These are phyloP conservation scores for Podospora comata DNA, from an alignment of 495 filamentous ascomycete species.

Conservation along the genomic window DNA sequence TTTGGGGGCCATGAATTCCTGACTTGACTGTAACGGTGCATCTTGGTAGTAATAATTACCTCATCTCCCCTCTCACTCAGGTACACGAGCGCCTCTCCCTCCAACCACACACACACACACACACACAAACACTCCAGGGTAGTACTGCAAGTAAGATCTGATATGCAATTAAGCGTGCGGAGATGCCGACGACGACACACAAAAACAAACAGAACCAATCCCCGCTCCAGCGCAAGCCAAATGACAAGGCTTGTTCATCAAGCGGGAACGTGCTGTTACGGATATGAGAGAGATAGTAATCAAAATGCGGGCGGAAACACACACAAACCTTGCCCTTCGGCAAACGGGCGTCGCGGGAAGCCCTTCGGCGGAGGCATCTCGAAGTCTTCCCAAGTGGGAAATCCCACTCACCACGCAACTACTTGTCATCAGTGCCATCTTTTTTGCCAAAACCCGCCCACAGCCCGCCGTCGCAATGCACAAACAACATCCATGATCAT, in stretches of 20 bases:
- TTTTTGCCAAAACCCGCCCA: neutral
- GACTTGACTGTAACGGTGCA: neutral
- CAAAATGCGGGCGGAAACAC: neutral
- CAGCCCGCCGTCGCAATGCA: neutral
- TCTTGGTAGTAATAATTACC: neutral
- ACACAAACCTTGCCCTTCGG: neutral
- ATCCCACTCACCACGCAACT: neutral
- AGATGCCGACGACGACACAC: neutral
- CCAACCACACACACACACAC: too few relatives aligned
- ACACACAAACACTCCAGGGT: neutral
- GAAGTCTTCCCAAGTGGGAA: conserved; percentile 1
- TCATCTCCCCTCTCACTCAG: neutral
- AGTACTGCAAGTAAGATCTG: neutral
- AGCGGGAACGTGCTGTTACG: neutral
- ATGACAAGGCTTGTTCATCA: neutral
- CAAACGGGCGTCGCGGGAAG: neutral
- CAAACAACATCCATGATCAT: too few relatives aligned
- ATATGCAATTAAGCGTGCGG: neutral
- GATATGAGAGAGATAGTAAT: neutral
- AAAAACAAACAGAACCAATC: neutral
- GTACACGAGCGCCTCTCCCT: neutral
- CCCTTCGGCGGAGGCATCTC: neutral
- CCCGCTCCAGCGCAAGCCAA: neutral
- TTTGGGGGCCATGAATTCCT: neutral
- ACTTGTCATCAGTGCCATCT: neutral